Percentiles rank a stretch among this genome's conserved stretches.
These are phyloP conservation scores for Citrus sinensis DNA, from an alignment of 345 rosid species.

Conservation along the genomic window DNA sequence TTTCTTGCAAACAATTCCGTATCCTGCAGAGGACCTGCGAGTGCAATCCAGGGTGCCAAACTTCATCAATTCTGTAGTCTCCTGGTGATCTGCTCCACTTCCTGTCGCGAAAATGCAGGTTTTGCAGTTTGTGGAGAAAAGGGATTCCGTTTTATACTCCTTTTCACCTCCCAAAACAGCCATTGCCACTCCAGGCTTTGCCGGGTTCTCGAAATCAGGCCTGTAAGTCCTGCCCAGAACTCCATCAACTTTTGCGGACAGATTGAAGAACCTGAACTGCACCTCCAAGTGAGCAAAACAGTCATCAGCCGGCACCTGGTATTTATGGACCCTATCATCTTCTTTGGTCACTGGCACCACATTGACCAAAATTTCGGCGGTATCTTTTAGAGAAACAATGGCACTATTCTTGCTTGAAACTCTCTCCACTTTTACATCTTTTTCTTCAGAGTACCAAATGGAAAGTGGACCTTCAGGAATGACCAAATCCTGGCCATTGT, in stretches of 20 bases:
- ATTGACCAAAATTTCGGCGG: constrained; percentile 13
- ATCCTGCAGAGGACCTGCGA: constrained; percentile 20
- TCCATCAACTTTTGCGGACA: constrained; percentile 14
- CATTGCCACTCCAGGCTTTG: constrained; percentile 20
- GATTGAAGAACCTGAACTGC: constrained; percentile 19
- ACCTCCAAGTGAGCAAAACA: constrained; percentile 20
- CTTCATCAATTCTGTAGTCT: neutral
- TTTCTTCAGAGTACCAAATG: constrained; percentile 18
- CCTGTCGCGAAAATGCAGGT: constrained; percentile 4
- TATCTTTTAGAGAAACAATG: constrained; percentile 10
- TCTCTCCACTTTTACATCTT: constrained; percentile 24
- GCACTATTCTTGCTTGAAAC: constrained; percentile 20
- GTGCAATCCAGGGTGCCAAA: constrained; percentile 24
- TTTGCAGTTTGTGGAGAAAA: constrained; percentile 10
- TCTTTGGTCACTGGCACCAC: constrained; percentile 27
- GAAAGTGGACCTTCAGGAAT: constrained; percentile 10
- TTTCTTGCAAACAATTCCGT: constrained; percentile 30
- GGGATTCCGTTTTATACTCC: neutral
- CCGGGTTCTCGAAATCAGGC: constrained; percentile 18
- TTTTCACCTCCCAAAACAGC: constrained; percentile 24
- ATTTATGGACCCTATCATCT: constrained; percentile 18
- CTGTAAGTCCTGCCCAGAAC: constrained; percentile 18
- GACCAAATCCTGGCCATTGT: constrained; percentile 5
- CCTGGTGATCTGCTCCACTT: neutral
- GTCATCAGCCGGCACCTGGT: constrained; percentile 10